These are phyloP conservation scores for Gigaspora rosea DNA, from an alignment of 192 early-diverging fungal species.

Conservation along the genomic window DNA sequence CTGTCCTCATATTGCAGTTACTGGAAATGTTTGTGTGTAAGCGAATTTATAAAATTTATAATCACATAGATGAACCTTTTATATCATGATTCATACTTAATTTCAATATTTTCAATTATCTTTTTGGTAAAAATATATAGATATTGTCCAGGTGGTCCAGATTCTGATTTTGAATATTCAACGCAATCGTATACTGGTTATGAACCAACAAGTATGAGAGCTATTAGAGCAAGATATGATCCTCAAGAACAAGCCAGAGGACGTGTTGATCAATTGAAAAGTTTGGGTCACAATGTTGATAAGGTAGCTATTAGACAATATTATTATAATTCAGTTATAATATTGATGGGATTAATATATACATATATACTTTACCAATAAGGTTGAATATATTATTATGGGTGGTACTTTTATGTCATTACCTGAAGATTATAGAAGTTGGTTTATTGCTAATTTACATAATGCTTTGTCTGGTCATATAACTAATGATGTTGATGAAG, in stretches of 20 bases:
- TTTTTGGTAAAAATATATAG: conserved; percentile 36
- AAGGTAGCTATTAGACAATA: conserved; percentile 48
- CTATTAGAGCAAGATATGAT: conserved; percentile 96
- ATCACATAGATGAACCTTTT: neutral
- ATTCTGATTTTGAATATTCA: conserved; percentile 99
- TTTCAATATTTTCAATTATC: neutral
- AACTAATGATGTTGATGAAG: conserved; percentile 91
- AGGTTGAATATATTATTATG: conserved; percentile 98
- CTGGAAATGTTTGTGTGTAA: conserved; percentile 98
- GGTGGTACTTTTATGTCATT: conserved; percentile 99
- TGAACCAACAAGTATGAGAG: conserved; percentile 98
- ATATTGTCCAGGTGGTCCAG: conserved; percentile 96
- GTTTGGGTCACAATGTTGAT: conserved; percentile 93
- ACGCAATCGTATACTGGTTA: conserved; percentile 99
- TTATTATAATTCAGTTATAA: too few species aligned
- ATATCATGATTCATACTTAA: neutral
- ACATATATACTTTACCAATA: neutral
- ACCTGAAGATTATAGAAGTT: conserved; percentile 91
- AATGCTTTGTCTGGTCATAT: conserved; percentile 93
- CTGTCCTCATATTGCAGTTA: conserved; percentile 99
- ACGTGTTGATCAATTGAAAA: conserved; percentile 91
- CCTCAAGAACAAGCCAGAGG: conserved; percentile 95
- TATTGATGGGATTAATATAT: too few species aligned
- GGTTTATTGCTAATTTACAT: conserved; percentile 97
- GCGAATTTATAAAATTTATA: conserved; percentile 31